A percentile compares a stretch with the other conserved stretches of the same genome.
phyloP scores from a whole-genome alignment of 768 basidiomycete species.

The Gyrodon lividus region DNA sequence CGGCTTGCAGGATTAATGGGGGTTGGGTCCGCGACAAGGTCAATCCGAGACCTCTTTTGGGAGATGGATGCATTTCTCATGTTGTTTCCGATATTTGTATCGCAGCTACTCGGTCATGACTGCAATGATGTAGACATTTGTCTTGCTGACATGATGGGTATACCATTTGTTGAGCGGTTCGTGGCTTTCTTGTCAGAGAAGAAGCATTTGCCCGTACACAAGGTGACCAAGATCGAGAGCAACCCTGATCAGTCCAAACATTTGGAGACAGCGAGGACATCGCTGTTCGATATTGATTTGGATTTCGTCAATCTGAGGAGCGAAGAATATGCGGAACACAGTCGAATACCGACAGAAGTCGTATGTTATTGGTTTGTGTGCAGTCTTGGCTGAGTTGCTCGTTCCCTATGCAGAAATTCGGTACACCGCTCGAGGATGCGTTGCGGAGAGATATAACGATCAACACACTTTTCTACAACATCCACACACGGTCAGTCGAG shows the following conservation, averaged over 20 bases:
- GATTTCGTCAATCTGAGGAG: conserved; percentile 94
- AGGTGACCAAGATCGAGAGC: conserved; percentile 81
- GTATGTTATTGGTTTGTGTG: conserved; percentile 44
- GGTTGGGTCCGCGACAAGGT: conserved; percentile 99
- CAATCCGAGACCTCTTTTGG: conserved; percentile 18
- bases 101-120: conserved; percentile 72
- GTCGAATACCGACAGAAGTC: conserved; percentile 85
- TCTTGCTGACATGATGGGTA: conserved; percentile 84
- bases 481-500: conserved; percentile 82
- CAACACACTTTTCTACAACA: conserved; percentile 94
- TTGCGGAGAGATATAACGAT: conserved; percentile 90
- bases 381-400: not conserved
- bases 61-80: conserved; percentile 13
- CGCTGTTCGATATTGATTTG: conserved; percentile 75
- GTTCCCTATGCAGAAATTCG: conserved; percentile 63
- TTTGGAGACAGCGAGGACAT: conserved; percentile 89
- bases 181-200: conserved; percentile 48
- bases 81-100: conserved; percentile 5
- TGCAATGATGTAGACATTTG: conserved; percentile 96
- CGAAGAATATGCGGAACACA: conserved; percentile 85
- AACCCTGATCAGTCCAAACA: conserved; percentile 99
- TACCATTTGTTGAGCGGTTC: conserved; percentile 81
- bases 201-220: conserved; percentile 34
- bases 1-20: conserved; percentile 88
- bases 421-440: conserved; percentile 91